Percentiles rank a stretch among this genome's conserved stretches.
Conservation (phyloP, 2,329 filamentous ascomycete species). For the Alternaria hordeiaustralica region DNA sequence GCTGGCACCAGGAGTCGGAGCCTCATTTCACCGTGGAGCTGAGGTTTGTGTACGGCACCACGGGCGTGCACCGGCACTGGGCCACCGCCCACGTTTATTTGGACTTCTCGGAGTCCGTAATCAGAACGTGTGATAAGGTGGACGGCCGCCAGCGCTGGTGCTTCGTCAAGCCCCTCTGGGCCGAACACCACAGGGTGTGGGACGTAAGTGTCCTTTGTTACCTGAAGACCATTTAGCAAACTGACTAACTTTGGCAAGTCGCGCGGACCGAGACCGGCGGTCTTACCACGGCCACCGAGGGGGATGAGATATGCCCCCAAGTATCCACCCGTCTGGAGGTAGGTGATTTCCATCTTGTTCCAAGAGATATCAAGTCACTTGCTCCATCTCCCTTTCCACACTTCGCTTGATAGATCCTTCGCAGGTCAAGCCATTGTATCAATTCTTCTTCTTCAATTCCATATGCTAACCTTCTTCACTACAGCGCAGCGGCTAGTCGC, state of each 20-base stretch:
- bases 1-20: slow-evolving; percentile 7
- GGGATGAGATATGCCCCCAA: neutral
- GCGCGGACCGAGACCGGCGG: neutral
- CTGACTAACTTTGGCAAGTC: slow-evolving; percentile 1
- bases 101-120: slow-evolving; percentile 12
- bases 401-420: neutral
- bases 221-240: slow-evolving; percentile 1
- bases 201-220: neutral
- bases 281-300: neutral
- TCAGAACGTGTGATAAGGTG: neutral
- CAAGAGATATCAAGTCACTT: neutral
- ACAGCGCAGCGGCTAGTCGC: neutral
- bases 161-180: neutral
- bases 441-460: neutral
- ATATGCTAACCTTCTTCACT: neutral
- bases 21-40: slow-evolving; percentile 15
- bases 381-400: neutral
- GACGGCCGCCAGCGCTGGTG: neutral
- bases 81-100: slow-evolving; percentile 13
- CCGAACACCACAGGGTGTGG: neutral
- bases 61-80: neutral
- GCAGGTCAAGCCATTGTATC: neutral
- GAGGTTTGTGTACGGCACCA: neutral
- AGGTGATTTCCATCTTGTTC: neutral
- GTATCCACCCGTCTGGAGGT: neutral